These are phyloP conservation scores for Hippophae tibetana DNA, from an alignment of 306 rosid genomes.

Conservation along the genomic window DNA sequence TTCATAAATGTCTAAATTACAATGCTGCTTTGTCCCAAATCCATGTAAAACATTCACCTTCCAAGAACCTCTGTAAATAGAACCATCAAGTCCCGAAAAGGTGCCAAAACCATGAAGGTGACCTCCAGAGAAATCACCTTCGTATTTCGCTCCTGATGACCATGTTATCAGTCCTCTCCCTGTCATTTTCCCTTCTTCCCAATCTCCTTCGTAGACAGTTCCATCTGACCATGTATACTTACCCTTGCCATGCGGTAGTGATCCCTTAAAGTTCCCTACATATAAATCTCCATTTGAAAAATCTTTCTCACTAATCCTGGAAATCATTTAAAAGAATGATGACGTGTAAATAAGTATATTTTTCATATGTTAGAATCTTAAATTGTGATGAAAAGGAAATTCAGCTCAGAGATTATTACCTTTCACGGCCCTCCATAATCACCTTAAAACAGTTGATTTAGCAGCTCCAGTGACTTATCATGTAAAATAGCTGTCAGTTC, in stretches of 20 bases:
- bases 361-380: too few relatives aligned
- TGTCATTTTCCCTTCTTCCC: slow-evolving; percentile 75
- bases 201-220: slow-evolving; percentile 74
- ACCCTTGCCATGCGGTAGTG: slow-evolving; percentile 71
- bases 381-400: too few relatives aligned
- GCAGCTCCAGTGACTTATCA: too few relatives aligned
- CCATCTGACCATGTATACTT: slow-evolving; percentile 78
- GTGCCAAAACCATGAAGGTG: slow-evolving; percentile 79
- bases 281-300: slow-evolving; percentile 65
- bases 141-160: slow-evolving; percentile 68
- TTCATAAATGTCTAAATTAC: slow-evolving; percentile 60
- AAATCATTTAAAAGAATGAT: background rate
- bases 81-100: slow-evolving; percentile 34
- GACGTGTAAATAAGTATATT: too few relatives aligned
- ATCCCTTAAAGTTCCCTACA: slow-evolving; percentile 43
- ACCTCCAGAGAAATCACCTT: slow-evolving; percentile 83
- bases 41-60: slow-evolving; percentile 86
- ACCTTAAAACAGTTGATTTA: too few relatives aligned
- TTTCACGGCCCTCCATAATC: too few relatives aligned
- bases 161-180: slow-evolving; percentile 65
- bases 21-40: slow-evolving; percentile 56
- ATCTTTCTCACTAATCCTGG: slow-evolving; percentile 42
- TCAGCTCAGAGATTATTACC: too few relatives aligned
- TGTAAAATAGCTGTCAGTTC: too few relatives aligned
- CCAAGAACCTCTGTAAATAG: slow-evolving; percentile 65